Conservation (phyloP, 1,284 basidiomycete species). For the Apiotrichum veenhuisii region DNA sequence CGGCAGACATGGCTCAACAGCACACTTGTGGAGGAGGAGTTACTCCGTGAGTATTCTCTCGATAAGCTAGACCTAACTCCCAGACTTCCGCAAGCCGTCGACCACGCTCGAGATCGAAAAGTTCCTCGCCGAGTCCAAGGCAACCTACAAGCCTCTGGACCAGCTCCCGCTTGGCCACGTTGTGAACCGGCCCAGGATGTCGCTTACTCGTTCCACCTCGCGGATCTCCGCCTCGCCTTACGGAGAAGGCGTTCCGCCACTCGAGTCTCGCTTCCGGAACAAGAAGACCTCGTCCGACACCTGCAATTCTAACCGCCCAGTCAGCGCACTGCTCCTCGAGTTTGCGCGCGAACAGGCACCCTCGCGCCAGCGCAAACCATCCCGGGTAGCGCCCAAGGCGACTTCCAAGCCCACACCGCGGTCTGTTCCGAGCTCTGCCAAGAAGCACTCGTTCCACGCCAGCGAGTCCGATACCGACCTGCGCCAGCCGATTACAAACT, state of each 20-base stretch:
- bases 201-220: slow-evolving; percentile 19
- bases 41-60: not conserved
- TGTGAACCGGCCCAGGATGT: slow-evolving; percentile 29
- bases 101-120: slow-evolving; percentile 22
- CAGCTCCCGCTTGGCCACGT: slow-evolving; percentile 11
- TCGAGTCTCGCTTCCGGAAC: slow-evolving; percentile 16
- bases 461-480: not conserved
- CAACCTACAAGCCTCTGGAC: slow-evolving; percentile 33
- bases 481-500: slow-evolving; percentile 25
- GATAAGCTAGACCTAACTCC: not conserved
- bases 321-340: slow-evolving; percentile 27
- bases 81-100: not conserved
- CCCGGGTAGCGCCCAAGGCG: not conserved
- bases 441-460: slow-evolving; percentile 8
- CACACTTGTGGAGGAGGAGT: not conserved
- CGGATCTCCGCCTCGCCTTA: slow-evolving; percentile 29
- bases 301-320: slow-evolving; percentile 7
- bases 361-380: not conserved
- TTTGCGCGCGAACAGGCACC: slow-evolving; percentile 25
- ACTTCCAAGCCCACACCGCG: too few relatives aligned
- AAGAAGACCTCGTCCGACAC: slow-evolving; percentile 23
- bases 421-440: not conserved
- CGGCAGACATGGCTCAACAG: slow-evolving; percentile 25
- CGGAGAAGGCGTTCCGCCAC: slow-evolving; percentile 23
- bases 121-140: slow-evolving; percentile 34